phyloP scores from a whole-genome alignment of 305 asterid genomes.

The Solanum hybrid region DNA sequence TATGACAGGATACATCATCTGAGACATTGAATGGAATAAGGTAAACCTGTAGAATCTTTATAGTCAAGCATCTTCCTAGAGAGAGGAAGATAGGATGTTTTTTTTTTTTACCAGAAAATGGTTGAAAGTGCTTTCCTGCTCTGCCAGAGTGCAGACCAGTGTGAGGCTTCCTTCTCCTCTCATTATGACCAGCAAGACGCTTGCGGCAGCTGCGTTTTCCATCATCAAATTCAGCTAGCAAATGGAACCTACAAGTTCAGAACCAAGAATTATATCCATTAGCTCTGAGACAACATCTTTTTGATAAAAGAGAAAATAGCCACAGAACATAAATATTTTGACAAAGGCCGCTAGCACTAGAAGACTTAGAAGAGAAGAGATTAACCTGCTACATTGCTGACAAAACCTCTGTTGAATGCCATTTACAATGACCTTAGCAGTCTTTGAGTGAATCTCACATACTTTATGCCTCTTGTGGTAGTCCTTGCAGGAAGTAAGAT shows the following conservation, averaged over 20 bases:
- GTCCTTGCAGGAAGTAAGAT: not conserved
- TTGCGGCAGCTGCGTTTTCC: slow-evolving; percentile 64
- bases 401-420: not conserved
- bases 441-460: not conserved
- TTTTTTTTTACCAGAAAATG: not conserved
- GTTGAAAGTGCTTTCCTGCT: not conserved
- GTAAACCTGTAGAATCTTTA: not conserved
- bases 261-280: not conserved
- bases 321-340: not conserved
- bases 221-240: slow-evolving; percentile 48
- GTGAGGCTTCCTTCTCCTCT: slow-evolving; percentile 55
- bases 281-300: not conserved
- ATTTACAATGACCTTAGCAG: not conserved
- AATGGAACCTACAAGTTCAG: slow-evolving; percentile 39
- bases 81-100: not conserved
- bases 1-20: not conserved
- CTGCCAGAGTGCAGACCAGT: not conserved
- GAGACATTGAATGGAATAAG: not conserved
- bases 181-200: slow-evolving; percentile 62
- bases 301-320: not conserved
- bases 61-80: not conserved
- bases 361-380: not conserved
- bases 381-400: not conserved
- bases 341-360: not conserved
- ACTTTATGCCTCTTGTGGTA: not conserved